Evolutionary conservation across 176 grass and related monocot species (phyloP), one percentile per base, ranked within the genome.

Genomic region (Triticum turgidum): DNA sequence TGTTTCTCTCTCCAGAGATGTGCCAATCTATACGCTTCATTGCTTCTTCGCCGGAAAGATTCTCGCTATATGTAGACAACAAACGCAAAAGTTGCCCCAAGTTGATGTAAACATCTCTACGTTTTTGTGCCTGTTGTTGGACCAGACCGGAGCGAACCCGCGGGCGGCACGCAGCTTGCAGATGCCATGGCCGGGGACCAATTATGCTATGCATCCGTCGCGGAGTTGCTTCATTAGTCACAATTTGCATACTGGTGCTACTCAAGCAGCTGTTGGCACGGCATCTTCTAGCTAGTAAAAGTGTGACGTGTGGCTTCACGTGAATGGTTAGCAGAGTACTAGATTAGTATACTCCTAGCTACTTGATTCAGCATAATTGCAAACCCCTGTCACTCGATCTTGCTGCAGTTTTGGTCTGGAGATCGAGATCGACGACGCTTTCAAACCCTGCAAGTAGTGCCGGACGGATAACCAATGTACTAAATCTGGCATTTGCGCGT

Each of bases 151-250:
- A 74, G 41, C 5, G 20, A 18, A 89, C 15, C 81, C 65, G 65
- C 84, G 56, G 56, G 82, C 75, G 66, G 65, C 63, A 83, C 86
- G 81, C 58, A 89, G 42, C 65, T 80, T 84, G 76, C 74, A 73
- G 62, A 79, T 4, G 64, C 25, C 5, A 84, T 65, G 7, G 61
- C 54, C 54, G 6, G 5, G 17, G 54, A 45, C n/a, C 17, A 37
- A 9, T 88, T 30, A 58, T 37, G 8, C 64, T 27, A 54, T 47
- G 9, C 38, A 61, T 84, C 38, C 64, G 20, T 51, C 27, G 14
- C 6, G 9, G 2, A 21, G 0, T 29, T 68, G 32, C 75, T 59
- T 78, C 83, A 59, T 21, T 25, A 14, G 52, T 63, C 37, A 15
- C 54, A 87, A 10, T 80, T 73, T 67, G 22, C 17, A 12, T 45